phyloP scores from a whole-genome alignment of 1,284 basidiomycete genomes.

The Chalciporus sp. region DNA sequence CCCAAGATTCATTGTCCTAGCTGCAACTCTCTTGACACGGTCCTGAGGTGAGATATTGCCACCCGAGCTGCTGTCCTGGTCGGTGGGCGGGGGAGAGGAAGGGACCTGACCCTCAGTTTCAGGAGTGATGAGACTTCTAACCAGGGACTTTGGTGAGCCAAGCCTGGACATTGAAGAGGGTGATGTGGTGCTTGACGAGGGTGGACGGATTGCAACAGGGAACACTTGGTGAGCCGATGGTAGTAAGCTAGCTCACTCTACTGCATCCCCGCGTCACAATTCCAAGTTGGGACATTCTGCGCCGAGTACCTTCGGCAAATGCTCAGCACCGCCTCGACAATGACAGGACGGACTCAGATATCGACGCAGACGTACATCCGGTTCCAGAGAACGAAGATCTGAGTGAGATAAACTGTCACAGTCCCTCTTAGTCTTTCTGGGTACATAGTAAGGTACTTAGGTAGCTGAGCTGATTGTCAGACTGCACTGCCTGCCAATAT shows the following conservation, averaged over 20 bases:
- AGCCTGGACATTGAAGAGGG: constrained; percentile 29
- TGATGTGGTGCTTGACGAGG: not conserved
- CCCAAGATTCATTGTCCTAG: constrained; percentile 59
- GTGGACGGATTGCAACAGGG: not conserved
- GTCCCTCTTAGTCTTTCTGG: too few relatives aligned
- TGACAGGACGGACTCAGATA: too few relatives aligned
- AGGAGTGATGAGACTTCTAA: constrained; percentile 21
- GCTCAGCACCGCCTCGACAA: not conserved
- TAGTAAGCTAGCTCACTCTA: constrained; percentile 15
- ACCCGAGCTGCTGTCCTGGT: constrained; percentile 32
- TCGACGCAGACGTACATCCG: too few relatives aligned
- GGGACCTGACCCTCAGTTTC: constrained; percentile 18
- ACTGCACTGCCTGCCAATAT: too few relatives aligned
- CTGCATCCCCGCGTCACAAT: constrained; percentile 8
- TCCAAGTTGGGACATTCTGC: constrained; percentile 2
- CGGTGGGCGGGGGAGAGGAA: constrained; percentile 15
- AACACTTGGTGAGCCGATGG: not conserved
- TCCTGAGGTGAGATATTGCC: constrained; percentile 48
- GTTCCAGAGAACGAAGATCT: too few relatives aligned
- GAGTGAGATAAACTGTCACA: too few relatives aligned
- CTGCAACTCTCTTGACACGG: constrained; percentile 44
- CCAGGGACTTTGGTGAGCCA: constrained; percentile 27
- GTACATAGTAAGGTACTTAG: too few relatives aligned
- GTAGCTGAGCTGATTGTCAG: too few relatives aligned
- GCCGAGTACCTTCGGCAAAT: not conserved